Conservation (phyloP, 140 eudicot species). For the Ambrosia hybrid region DNA sequence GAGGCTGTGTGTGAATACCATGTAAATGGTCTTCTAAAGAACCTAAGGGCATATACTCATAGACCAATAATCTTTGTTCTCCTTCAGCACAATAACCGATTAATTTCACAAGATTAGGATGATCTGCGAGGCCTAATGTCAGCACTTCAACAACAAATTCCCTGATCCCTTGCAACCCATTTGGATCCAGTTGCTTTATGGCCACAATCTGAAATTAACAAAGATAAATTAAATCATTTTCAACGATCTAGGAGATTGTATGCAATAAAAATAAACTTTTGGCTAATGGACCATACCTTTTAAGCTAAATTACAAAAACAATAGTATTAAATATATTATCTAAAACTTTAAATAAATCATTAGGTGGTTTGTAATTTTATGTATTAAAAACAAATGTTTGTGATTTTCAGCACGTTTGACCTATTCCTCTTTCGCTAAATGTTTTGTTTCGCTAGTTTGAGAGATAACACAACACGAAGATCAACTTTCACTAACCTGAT, state of each 20-base stretch:
- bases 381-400: neutral
- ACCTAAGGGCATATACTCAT: too few relatives aligned
- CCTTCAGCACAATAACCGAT: too few relatives aligned
- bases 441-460: neutral
- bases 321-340: neutral
- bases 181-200: too few relatives aligned
- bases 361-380: neutral
- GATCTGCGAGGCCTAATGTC: too few relatives aligned
- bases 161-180: too few relatives aligned
- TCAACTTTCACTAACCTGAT: slow-evolving; percentile 54
- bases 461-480: neutral
- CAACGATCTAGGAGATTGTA: neutral
- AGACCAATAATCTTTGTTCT: too few relatives aligned
- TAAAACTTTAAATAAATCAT: neutral
- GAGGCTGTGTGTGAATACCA: too few relatives aligned
- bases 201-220: too few relatives aligned
- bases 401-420: neutral
- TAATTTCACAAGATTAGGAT: too few relatives aligned
- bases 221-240: neutral
- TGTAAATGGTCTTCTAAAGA: too few relatives aligned
- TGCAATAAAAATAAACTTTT: neutral
- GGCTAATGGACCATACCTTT: neutral
- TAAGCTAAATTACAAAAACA: neutral
- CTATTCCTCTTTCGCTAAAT: neutral
- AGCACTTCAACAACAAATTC: too few relatives aligned